Conservation (phyloP, 331 rosid genomes). For the Phaseolus coccineus region DNA sequence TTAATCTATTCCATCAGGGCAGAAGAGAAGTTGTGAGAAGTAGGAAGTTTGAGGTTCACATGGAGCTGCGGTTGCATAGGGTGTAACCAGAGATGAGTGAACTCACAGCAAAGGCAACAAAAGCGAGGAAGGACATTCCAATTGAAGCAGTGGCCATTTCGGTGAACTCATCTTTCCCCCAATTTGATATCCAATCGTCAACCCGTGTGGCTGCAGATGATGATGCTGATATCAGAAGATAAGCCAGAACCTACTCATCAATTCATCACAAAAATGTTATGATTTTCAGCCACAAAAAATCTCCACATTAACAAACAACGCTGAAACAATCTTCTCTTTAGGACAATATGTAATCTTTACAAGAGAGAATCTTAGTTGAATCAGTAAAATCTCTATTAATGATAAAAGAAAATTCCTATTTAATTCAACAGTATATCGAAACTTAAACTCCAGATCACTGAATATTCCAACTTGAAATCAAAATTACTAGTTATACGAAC, state of each 20-base stretch:
- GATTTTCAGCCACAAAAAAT: neutral
- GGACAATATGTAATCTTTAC: too few relatives aligned
- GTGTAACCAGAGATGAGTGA: slow-evolving; percentile 88
- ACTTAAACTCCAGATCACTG: too few relatives aligned
- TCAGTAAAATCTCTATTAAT: too few relatives aligned
- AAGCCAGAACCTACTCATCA: slow-evolving; percentile 77
- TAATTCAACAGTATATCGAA: too few relatives aligned
- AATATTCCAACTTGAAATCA: too few relatives aligned
- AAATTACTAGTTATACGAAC: too few relatives aligned
- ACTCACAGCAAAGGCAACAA: slow-evolving; percentile 82
- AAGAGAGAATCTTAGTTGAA: too few relatives aligned
- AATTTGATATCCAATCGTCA: slow-evolving; percentile 93
- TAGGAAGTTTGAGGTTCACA: slow-evolving; percentile 42
- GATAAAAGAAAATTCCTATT: too few relatives aligned
- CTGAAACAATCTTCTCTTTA: too few relatives aligned
- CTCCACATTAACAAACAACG: neutral
- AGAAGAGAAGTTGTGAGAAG: neutral
- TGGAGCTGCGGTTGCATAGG: slow-evolving; percentile 62
- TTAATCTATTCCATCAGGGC: slow-evolving; percentile 19
- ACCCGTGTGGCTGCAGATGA: slow-evolving; percentile 94
- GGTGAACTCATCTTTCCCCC: slow-evolving; percentile 98
- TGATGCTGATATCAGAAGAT: slow-evolving; percentile 93
- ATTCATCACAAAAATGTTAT: slow-evolving; percentile 14
- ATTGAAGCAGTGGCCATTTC: slow-evolving; percentile 89
- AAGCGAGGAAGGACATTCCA: slow-evolving; percentile 86